A percentile compares a stretch with the other conserved stretches of the same genome.
Evolutionary conservation across 2,329 filamentous ascomycete species (phyloP).

Genomic region (Epichloe amarillans): DNA sequence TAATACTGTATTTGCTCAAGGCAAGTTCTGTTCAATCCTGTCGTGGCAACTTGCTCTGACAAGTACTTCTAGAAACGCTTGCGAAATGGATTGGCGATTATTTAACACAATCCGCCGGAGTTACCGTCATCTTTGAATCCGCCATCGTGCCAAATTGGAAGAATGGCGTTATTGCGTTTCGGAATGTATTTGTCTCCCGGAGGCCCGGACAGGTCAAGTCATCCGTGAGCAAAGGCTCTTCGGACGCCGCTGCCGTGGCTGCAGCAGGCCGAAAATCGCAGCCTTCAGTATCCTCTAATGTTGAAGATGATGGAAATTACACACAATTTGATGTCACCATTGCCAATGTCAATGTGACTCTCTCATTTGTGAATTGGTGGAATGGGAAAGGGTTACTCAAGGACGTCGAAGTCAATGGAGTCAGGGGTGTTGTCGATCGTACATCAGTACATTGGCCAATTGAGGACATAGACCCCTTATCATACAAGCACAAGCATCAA

Average conservation of each 20-base stretch:
- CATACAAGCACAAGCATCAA: conserved; percentile 74
- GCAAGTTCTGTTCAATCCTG: conserved; percentile 28
- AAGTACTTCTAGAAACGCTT: conserved; percentile 56
- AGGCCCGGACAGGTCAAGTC: conserved; percentile 70
- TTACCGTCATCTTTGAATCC: conserved; percentile 93
- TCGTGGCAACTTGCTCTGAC: conserved; percentile 9
- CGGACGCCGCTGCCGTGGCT: conserved; percentile 72
- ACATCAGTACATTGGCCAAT: conserved; percentile 60
- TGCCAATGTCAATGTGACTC: conserved; percentile 85
- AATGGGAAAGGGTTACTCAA: conserved; percentile 85
- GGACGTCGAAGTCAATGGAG: conserved; percentile 87
- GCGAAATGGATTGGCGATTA: conserved; percentile 93
- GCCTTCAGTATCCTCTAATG: conserved; percentile 18
- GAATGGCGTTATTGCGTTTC: conserved; percentile 89
- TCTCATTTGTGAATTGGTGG: conserved; percentile 99
- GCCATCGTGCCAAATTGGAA: conserved; percentile 95
- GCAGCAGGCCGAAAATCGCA: conserved; percentile 53
- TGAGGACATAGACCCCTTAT: conserved; percentile 64
- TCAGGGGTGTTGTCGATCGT: conserved; percentile 83
- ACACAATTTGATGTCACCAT: conserved; percentile 95
- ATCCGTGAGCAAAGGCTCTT: conserved; percentile 85
- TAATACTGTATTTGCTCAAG: conserved; percentile 93
- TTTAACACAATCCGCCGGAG: conserved; percentile 79
- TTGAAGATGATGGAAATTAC: conserved; percentile 79
- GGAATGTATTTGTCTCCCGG: conserved; percentile 90